Conservation (phyloP, 148 eudicot genomes). For the Chenopodium formosanum region DNA sequence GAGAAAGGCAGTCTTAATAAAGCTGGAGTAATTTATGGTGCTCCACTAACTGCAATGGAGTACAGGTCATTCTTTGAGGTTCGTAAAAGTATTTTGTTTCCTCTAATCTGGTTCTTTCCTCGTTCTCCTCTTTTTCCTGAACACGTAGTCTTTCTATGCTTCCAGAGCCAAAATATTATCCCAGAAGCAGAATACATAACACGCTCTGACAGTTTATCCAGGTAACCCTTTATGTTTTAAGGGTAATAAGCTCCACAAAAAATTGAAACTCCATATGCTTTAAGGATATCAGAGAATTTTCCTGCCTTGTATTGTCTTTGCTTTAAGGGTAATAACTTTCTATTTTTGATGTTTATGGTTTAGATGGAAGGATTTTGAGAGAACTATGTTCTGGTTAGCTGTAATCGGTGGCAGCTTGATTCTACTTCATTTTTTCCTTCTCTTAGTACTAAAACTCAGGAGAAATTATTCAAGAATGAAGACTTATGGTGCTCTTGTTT, state of each 20-base stretch:
- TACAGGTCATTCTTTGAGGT: constrained; percentile 81
- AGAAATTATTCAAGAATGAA: constrained; percentile 42
- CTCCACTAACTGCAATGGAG: constrained; percentile 76
- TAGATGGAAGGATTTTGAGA: constrained; percentile 85
- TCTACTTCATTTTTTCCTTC: constrained; percentile 50
- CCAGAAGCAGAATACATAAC: constrained; percentile 71
- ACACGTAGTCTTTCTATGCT: constrained; percentile 5
- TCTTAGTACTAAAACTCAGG: constrained; percentile 48
- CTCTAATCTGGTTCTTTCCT: background rate
- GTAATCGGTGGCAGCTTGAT: constrained; percentile 65
- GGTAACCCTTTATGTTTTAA: constrained; percentile 42
- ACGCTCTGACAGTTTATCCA: constrained; percentile 46
- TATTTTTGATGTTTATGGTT: background rate
- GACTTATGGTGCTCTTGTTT: constrained; percentile 60
- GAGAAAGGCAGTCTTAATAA: constrained; percentile 24
- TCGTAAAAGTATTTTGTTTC: constrained; percentile 1
- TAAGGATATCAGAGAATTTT: background rate
- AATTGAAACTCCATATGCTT: too few species aligned
- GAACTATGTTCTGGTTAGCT: constrained; percentile 90
- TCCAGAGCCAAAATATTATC: constrained; percentile 52
- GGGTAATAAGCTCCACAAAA: background rate
- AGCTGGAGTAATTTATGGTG: constrained; percentile 54
- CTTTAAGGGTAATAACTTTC: too few species aligned
- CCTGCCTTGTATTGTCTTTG: background rate
- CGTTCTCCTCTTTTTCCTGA: background rate